phyloP scores from a whole-genome alignment of 306 rosid genomes.

The Pyrus bretschneideri region DNA sequence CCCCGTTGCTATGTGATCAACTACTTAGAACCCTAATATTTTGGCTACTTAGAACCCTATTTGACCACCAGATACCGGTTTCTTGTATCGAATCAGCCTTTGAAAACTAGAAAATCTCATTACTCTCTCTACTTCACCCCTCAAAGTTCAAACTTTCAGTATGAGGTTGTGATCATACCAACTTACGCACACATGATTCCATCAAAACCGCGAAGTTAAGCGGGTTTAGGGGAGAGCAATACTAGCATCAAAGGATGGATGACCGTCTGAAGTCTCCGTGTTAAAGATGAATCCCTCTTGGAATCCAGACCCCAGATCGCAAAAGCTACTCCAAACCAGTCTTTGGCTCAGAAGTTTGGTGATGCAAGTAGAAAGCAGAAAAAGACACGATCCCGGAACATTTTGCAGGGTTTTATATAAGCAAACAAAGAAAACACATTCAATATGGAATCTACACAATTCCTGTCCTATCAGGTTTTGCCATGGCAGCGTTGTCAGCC shows the following conservation, averaged over 20 bases:
- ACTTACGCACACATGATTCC: too few relatives aligned
- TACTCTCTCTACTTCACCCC: background rate
- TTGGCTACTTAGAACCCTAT: background rate
- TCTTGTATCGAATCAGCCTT: background rate
- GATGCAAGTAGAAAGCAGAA: background rate
- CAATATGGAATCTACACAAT: slow-evolving; percentile 11
- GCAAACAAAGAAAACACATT: background rate
- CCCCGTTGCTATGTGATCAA: background rate
- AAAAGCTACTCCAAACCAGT: too few relatives aligned
- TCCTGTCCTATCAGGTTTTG: background rate
- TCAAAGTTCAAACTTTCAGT: background rate
- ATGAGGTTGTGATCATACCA: background rate
- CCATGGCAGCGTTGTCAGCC: slow-evolving; percentile 4
- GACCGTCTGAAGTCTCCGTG: too few relatives aligned
- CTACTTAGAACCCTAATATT: background rate
- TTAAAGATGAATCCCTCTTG: too few relatives aligned
- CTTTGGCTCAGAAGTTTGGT: background rate
- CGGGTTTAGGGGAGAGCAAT: too few relatives aligned
- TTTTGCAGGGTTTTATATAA: background rate
- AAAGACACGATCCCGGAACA: background rate
- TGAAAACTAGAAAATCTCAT: background rate
- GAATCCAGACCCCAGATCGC: too few relatives aligned
- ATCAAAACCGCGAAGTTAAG: too few relatives aligned
- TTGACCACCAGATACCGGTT: background rate
- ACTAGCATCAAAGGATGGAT: too few relatives aligned